phyloP scores from a whole-genome alignment of 331 rosid genomes.

The Quercus phellos region DNA sequence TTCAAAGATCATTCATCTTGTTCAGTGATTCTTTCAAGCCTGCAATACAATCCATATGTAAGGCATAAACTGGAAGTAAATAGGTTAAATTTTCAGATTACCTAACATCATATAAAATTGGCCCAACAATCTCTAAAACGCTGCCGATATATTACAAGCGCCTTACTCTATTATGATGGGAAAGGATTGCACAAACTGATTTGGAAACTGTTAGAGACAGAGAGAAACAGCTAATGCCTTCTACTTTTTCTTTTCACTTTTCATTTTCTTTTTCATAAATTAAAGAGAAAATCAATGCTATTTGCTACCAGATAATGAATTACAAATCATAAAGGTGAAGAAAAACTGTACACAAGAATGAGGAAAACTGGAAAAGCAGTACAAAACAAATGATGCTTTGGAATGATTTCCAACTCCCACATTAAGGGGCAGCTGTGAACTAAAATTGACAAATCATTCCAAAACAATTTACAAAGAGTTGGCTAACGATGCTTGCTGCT shows the following conservation, averaged over 20 bases:
- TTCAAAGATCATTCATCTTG: not conserved
- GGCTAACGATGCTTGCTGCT: conserved; percentile 20
- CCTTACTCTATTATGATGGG: not conserved
- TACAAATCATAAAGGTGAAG: conserved; percentile 49
- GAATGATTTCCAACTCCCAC: conserved; percentile 66
- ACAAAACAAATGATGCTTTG: conserved; percentile 42
- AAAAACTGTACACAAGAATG: conserved; percentile 90
- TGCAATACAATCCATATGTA: too few relatives aligned
- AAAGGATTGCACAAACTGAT: not conserved
- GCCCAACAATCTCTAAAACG: too few relatives aligned
- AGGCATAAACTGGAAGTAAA: too few relatives aligned
- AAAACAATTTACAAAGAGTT: conserved; percentile 18
- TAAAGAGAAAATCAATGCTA: conserved; percentile 40
- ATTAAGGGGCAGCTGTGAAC: conserved; percentile 50
- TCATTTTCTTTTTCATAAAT: conserved; percentile 41
- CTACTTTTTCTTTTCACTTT: conserved; percentile 24
- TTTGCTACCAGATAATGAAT: conserved; percentile 56
- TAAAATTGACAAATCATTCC: conserved; percentile 37
- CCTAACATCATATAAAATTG: too few relatives aligned
- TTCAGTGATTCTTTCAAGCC: not conserved
- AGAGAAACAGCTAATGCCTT: not conserved
- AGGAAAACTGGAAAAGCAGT: conserved; percentile 23
- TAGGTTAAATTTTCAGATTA: too few relatives aligned
- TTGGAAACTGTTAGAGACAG: not conserved
- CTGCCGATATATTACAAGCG: not conserved